These are phyloP conservation scores for Rhodotorula paludigena DNA, from an alignment of 768 basidiomycete species.

Conservation along the genomic window DNA sequence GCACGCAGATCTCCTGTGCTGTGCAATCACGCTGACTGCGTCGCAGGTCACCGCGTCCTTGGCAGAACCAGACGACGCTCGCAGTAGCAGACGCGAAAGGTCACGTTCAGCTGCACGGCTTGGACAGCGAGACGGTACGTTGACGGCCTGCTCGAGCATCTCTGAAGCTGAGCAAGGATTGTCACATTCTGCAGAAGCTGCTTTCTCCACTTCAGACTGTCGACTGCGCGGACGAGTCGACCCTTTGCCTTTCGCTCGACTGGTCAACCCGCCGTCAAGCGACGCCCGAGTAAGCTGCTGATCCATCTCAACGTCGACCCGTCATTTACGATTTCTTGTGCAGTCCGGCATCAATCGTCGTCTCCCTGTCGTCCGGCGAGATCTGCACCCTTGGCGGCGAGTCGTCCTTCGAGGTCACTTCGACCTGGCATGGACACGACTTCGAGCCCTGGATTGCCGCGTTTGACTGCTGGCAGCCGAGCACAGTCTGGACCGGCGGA, in stretches of 20 bases:
- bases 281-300: neutral
- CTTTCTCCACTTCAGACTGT: constrained; percentile 39
- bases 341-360: constrained; percentile 53
- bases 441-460: constrained; percentile 90
- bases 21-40: constrained; percentile 16
- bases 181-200: constrained; percentile 23
- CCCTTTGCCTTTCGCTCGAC: constrained; percentile 83
- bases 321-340: neutral
- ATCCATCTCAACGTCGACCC: neutral
- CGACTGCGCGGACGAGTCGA: constrained; percentile 52
- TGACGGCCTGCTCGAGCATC: neutral
- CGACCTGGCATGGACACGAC: constrained; percentile 81
- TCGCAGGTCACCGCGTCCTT: constrained; percentile 20
- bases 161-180: neutral
- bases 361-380: constrained; percentile 77
- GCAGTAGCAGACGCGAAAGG: constrained; percentile 85
- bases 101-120: constrained; percentile 61
- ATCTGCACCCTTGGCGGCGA: constrained; percentile 50
- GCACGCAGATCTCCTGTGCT: neutral
- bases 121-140: constrained; percentile 55
- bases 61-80: constrained; percentile 49
- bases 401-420: constrained; percentile 52
- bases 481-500: constrained; percentile 79
- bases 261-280: constrained; percentile 68
- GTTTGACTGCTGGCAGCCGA: constrained; percentile 77